These are phyloP conservation scores for Whalleya microplaca DNA, from an alignment of 2,329 filamentous ascomycete genomes.

Conservation along the genomic window DNA sequence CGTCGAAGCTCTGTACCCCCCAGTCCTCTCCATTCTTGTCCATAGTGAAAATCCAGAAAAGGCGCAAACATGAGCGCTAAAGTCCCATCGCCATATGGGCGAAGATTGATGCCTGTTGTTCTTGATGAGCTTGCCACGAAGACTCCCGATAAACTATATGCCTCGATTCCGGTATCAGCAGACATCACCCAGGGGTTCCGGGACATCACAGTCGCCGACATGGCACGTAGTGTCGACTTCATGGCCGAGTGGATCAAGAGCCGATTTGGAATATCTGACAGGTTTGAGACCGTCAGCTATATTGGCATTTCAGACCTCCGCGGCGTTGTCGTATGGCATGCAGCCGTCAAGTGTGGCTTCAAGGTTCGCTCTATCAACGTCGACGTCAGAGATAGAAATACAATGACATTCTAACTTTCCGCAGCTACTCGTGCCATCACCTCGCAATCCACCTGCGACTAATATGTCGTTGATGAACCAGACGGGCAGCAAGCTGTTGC, in stretches of 20 bases:
- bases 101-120: slow-evolving; percentile 14
- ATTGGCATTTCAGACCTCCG: slow-evolving; percentile 35
- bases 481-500: slow-evolving; percentile 19
- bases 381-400: too few relatives aligned
- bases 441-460: slow-evolving; percentile 14
- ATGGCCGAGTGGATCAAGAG: slow-evolving; percentile 33
- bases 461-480: slow-evolving; percentile 20
- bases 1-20: too few relatives aligned
- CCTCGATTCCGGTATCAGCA: slow-evolving; percentile 11
- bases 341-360: slow-evolving; percentile 42
- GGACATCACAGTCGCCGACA: slow-evolving; percentile 19
- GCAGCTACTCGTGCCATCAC: slow-evolving; percentile 23
- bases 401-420: background rate
- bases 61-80: too few relatives aligned
- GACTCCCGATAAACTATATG: slow-evolving; percentile 14
- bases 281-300: slow-evolving; percentile 31
- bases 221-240: slow-evolving; percentile 28
- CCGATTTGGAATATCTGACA: slow-evolving; percentile 20
- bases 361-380: too few relatives aligned
- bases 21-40: too few relatives aligned
- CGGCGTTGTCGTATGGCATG: slow-evolving; percentile 36
- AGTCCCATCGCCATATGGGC: slow-evolving; percentile 13
- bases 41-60: too few relatives aligned
- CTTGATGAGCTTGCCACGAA: slow-evolving; percentile 13
- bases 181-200: slow-evolving; percentile 19